A percentile compares a stretch with the other conserved stretches of the same genome.
phyloP scores from a whole-genome alignment of 345 rosid species.

The Nasturtium officinale region DNA sequence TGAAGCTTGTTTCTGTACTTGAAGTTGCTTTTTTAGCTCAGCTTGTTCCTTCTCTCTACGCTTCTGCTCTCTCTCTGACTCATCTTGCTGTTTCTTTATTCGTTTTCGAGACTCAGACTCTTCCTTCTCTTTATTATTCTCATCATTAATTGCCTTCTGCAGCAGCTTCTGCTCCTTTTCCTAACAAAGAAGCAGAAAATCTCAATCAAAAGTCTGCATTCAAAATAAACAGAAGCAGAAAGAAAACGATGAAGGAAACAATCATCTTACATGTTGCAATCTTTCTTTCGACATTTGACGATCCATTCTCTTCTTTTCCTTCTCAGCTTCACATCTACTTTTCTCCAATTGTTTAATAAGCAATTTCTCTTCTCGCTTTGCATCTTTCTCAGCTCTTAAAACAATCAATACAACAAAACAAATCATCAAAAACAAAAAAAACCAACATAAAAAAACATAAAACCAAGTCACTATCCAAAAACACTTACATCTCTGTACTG shows the following conservation, averaged over 20 bases:
- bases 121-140: conserved; percentile 63
- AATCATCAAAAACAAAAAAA: background rate
- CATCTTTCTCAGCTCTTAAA: conserved; percentile 63
- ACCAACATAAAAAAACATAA: background rate
- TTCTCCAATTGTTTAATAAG: conserved; percentile 71
- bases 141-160: conserved; percentile 61
- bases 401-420: background rate
- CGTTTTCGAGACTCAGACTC: conserved; percentile 65
- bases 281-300: conserved; percentile 66
- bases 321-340: conserved; percentile 66
- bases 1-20: conserved; percentile 83
- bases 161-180: conserved; percentile 71
- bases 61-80: conserved; percentile 68
- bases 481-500: conserved; percentile 58
- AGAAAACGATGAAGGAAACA: background rate
- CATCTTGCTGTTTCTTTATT: conserved; percentile 74
- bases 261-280: conserved; percentile 55
- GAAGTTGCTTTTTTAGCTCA: conserved; percentile 60
- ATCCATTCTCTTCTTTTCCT: conserved; percentile 75
- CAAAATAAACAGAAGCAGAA: background rate
- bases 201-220: background rate
- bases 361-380: conserved; percentile 61
- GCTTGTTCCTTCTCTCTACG: conserved; percentile 77
- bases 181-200: conserved; percentile 40
- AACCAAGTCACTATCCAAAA: conserved; percentile 3